Percentiles rank a stretch among this genome's conserved stretches.
Evolutionary conservation across 768 basidiomycete species (phyloP).

Genomic region (Podaxis mareebaensis): DNA sequence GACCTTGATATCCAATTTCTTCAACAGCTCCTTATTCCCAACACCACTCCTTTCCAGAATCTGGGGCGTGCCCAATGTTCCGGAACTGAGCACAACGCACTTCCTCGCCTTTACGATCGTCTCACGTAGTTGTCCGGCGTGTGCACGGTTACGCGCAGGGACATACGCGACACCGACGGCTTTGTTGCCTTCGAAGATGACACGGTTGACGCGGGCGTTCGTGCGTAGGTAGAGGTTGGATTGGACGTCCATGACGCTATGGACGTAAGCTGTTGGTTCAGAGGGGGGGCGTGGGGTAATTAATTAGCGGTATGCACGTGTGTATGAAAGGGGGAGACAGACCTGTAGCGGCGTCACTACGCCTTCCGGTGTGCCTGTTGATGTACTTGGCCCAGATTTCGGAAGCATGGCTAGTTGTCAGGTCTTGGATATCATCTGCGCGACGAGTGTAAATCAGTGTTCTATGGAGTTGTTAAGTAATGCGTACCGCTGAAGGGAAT

Average conservation of each 20-base stretch:
- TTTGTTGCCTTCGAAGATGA: slow-evolving; percentile 72
- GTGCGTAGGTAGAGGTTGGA: slow-evolving; percentile 65
- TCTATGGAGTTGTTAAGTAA: neutral
- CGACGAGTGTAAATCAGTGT: too few relatives aligned
- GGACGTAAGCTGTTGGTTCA: slow-evolving; percentile 54
- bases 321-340: slow-evolving; percentile 13
- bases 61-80: slow-evolving; percentile 71
- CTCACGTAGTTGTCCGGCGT: slow-evolving; percentile 52
- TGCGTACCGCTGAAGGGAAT: slow-evolving; percentile 64
- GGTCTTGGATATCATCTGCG: slow-evolving; percentile 71
- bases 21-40: slow-evolving; percentile 52
- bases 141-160: slow-evolving; percentile 57
- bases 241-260: slow-evolving; percentile 71
- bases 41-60: slow-evolving; percentile 76
- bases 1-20: slow-evolving; percentile 58
- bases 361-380: slow-evolving; percentile 70
- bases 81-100: slow-evolving; percentile 63
- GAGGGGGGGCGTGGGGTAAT: neutral
- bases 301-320: neutral
- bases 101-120: slow-evolving; percentile 69
- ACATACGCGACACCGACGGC: slow-evolving; percentile 75
- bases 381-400: slow-evolving; percentile 81
- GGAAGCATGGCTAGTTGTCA: slow-evolving; percentile 58
- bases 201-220: slow-evolving; percentile 66
- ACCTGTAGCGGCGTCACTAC: slow-evolving; percentile 73